Percentiles rank a stretch among this genome's conserved stretches.
Evolutionary conservation across 208 protist genomes (phyloP).

Genomic region (Trypanosoma platydactyli): DNA sequence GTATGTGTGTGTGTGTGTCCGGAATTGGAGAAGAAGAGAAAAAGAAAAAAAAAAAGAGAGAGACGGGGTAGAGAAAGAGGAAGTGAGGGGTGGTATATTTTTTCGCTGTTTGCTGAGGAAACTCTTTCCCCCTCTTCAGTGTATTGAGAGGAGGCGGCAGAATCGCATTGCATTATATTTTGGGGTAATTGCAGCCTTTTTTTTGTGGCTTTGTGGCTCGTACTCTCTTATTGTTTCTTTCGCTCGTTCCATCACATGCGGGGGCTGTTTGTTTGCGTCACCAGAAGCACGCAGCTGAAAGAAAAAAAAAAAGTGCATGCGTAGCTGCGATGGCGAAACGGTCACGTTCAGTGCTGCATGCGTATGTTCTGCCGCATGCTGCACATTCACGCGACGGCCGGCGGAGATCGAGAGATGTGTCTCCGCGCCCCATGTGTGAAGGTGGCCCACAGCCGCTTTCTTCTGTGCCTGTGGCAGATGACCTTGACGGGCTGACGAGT

Average conservation of each 20-base stretch:
- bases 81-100: conserved; percentile 9
- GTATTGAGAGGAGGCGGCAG: too few species aligned
- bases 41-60: conserved; percentile 20
- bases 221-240: too few species aligned
- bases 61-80: background rate
- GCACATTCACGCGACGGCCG: background rate
- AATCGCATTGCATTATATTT: too few species aligned
- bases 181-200: too few species aligned
- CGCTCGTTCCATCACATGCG: background rate
- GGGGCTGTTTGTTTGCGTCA: background rate
- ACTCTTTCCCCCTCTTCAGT: too few species aligned
- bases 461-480: background rate
- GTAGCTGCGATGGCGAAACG: conserved; percentile 17
- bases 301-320: background rate
- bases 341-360: conserved; percentile 23
- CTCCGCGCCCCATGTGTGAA: background rate
- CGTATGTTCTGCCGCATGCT: conserved; percentile 17
- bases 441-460: background rate
- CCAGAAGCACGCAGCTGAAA: too few species aligned
- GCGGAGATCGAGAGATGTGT: background rate
- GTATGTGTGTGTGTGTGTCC: background rate
- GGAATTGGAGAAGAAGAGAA: conserved; percentile 4
- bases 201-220: too few species aligned
- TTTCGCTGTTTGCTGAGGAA: conserved; percentile 12
- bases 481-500: too few species aligned